Percentiles rank a stretch among this genome's conserved stretches.
Conservation (phyloP, 2,329 filamentous ascomycete genomes). For the Simplicillium aogashimaense region DNA sequence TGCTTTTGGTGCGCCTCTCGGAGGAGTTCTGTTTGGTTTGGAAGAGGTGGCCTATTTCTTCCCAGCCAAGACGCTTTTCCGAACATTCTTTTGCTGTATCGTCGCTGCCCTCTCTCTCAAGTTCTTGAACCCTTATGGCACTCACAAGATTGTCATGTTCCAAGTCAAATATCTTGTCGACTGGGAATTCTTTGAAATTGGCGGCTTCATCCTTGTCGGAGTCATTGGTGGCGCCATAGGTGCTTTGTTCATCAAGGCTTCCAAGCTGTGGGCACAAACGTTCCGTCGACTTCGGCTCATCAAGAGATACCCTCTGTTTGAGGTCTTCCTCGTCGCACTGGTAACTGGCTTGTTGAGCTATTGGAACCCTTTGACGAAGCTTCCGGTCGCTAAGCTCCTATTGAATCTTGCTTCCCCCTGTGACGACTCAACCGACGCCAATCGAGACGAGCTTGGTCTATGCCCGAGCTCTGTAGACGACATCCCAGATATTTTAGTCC, state of each 20-base stretch:
- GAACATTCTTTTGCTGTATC: conserved; percentile 98
- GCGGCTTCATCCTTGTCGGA: conserved; percentile 76
- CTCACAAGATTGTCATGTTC: conserved; percentile 93
- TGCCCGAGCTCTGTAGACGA: conserved; percentile 65
- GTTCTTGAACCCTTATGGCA: conserved; percentile 92
- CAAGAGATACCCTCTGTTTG: conserved; percentile 74
- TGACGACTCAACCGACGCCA: conserved; percentile 49
- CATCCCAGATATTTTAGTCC: conserved; percentile 67
- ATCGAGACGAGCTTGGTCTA: conserved; percentile 58
- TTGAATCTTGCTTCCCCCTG: conserved; percentile 89
- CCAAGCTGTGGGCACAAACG: conserved; percentile 75
- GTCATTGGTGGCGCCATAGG: conserved; percentile 75
- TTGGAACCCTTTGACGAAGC: conserved; percentile 85
- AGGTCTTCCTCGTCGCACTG: conserved; percentile 80
- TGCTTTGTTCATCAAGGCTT: conserved; percentile 94
- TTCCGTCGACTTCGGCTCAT: conserved; percentile 76
- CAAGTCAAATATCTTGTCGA: conserved; percentile 83
- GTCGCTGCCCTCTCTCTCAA: conserved; percentile 84
- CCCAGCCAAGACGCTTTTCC: conserved; percentile 90
- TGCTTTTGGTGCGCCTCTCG: conserved; percentile 80
- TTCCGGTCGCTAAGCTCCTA: conserved; percentile 82
- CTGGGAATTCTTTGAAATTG: conserved; percentile 90
- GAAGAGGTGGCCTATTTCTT: conserved; percentile 98
- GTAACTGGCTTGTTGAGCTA: conserved; percentile 79
- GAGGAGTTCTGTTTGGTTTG: conserved; percentile 83